Evolutionary conservation across 2,329 filamentous ascomycete genomes (phyloP).

Genomic region (Cercospora sp.): DNA sequence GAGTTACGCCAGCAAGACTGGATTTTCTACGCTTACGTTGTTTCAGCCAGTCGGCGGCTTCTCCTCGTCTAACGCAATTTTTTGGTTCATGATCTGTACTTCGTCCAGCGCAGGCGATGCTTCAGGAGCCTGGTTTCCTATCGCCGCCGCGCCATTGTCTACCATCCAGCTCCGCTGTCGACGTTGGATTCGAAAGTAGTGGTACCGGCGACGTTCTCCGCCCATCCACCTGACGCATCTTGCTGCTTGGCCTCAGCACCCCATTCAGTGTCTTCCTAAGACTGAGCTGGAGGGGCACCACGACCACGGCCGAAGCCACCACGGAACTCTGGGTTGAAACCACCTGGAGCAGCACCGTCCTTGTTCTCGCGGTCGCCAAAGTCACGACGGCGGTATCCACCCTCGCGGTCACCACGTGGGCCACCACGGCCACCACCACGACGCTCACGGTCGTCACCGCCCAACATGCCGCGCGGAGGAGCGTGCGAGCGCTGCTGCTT

Average conservation of each 20-base stretch:
- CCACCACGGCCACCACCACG: constrained; percentile 76
- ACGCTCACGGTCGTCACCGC: constrained; percentile 74
- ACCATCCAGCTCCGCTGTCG: constrained; percentile 9
- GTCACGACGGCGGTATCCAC: constrained; percentile 45
- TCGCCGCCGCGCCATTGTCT: constrained; percentile 4
- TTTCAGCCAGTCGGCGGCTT: constrained; percentile 18
- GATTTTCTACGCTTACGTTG: constrained; percentile 24
- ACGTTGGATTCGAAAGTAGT: constrained; percentile 4
- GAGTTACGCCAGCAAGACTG: constrained; percentile 20
- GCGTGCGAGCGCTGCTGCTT: constrained; percentile 99
- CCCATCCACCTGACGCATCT: constrained; percentile 12
- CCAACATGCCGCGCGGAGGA: constrained; percentile 98
- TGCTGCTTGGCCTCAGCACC: constrained; percentile 10
- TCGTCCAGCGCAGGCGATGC: neutral
- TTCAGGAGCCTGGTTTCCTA: neutral
- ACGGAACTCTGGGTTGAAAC: constrained; percentile 82
- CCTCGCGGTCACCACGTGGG: constrained; percentile 72
- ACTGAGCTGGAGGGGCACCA: constrained; percentile 56
- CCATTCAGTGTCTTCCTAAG: constrained; percentile 41
- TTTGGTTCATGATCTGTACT: constrained; percentile 8
- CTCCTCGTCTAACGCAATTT: constrained; percentile 17
- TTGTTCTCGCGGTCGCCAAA: constrained; percentile 74
- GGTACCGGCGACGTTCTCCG: constrained; percentile 11
- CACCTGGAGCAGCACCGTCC: constrained; percentile 81
- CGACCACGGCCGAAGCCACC: constrained; percentile 66